Conservation (phyloP, 139 green algal genomes). For the Micromonas commoda region DNA sequence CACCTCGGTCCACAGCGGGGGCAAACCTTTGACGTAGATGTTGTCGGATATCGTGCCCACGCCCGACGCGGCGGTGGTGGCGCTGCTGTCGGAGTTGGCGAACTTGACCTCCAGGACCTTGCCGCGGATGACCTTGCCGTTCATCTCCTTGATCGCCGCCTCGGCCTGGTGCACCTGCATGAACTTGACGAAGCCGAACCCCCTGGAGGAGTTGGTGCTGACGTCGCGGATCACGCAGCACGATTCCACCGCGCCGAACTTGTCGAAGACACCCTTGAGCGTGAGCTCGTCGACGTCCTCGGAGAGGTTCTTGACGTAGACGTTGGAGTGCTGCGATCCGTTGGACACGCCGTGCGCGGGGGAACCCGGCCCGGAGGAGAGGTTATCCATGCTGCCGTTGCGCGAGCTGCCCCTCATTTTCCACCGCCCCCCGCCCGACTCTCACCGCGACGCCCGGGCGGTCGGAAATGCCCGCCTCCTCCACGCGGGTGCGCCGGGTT, state of each 20-base stretch:
- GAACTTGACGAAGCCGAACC: conserved; percentile 26
- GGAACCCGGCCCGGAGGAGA: too few relatives aligned
- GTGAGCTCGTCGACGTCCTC: conserved; percentile 33
- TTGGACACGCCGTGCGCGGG: too few relatives aligned
- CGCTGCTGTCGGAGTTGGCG: conserved; percentile 13
- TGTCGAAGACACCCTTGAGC: conserved; percentile 27
- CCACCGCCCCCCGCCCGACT: too few relatives aligned
- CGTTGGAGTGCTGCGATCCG: conserved; percentile 32
- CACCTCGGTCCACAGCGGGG: background rate
- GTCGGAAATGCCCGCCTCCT: too few relatives aligned
- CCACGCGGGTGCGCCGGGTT: too few relatives aligned
- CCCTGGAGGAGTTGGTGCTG: conserved; percentile 16
- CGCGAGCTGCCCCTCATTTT: too few relatives aligned
- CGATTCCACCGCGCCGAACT: conserved; percentile 29
- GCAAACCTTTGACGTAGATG: conserved; percentile 25
- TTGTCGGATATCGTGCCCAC: background rate
- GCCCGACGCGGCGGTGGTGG: background rate
- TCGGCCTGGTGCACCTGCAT: background rate
- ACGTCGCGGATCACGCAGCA: conserved; percentile 36
- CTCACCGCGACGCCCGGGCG: too few relatives aligned
- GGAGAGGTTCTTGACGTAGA: conserved; percentile 40
- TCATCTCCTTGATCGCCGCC: background rate
- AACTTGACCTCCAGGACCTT: conserved; percentile 22
- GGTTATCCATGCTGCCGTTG: background rate
- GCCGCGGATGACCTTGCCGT: background rate